phyloP scores from a whole-genome alignment of 2,329 filamentous ascomycete genomes.

The Microsporum ferrugineum region DNA sequence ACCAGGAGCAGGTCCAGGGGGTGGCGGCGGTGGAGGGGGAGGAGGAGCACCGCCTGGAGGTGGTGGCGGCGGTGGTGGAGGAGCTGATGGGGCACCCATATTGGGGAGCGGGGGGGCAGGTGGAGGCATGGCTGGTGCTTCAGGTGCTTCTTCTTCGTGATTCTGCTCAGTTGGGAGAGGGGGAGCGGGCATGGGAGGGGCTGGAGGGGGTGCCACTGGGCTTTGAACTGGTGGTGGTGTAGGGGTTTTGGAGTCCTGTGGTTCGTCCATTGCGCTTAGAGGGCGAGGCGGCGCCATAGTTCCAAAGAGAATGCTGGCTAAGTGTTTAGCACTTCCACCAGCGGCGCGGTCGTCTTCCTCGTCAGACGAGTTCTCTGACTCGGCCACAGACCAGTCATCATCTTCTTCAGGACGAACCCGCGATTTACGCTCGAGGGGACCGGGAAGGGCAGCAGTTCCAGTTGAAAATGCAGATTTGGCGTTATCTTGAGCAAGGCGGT shows the following conservation, averaged over 20 bases:
- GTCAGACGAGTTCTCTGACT: conserved; percentile 61
- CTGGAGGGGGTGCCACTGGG: conserved; percentile 30
- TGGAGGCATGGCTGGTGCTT: conserved; percentile 23
- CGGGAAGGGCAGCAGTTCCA: conserved; percentile 21
- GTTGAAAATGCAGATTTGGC: conserved; percentile 41
- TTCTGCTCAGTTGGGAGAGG: conserved; percentile 27
- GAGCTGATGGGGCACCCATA: conserved; percentile 16
- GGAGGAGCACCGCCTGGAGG: conserved; percentile 29
- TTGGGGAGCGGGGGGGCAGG: conserved; percentile 19
- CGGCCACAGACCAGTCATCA: conserved; percentile 72
- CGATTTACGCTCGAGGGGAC: conserved; percentile 38
- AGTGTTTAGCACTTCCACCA: conserved; percentile 74
- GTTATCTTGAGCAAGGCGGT: conserved; percentile 55
- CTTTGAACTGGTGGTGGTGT: conserved; percentile 34
- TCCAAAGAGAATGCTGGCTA: conserved; percentile 90
- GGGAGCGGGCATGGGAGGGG: conserved; percentile 23
- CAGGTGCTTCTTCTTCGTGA: conserved; percentile 16
- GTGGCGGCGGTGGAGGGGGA: conserved; percentile 17
- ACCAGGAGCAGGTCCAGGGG: conserved; percentile 13
- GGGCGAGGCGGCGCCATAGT: conserved; percentile 92
- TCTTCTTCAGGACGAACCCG: conserved; percentile 50
- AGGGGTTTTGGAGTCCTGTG: conserved; percentile 34
- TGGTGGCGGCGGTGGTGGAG: conserved; percentile 29
- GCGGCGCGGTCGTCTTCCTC: conserved; percentile 69
- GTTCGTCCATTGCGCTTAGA: conserved; percentile 66